Conservation (phyloP, 257 asterid genomes). For the Salvia splendens region DNA sequence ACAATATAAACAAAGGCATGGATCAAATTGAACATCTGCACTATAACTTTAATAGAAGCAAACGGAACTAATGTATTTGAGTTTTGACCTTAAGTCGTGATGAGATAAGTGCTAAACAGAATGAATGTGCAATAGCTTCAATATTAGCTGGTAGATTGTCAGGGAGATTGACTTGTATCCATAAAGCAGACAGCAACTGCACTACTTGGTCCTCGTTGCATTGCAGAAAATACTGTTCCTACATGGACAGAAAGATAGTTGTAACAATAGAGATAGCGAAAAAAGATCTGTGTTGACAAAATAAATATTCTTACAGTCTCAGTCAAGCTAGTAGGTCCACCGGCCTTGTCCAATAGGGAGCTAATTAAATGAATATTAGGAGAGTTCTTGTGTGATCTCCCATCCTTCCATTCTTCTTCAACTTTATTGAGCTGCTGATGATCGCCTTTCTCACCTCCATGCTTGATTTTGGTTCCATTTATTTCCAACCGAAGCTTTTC, state of each 20-base stretch:
- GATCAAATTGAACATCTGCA: no score
- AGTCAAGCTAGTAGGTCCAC: constrained; percentile 58
- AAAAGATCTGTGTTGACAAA: not conserved
- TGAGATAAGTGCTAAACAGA: constrained; percentile 70
- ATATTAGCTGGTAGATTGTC: constrained; percentile 83
- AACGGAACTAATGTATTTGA: not conserved
- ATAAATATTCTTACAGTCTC: constrained; percentile 57
- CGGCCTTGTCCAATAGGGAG: constrained; percentile 66
- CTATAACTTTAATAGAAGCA: not conserved
- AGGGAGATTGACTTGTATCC: constrained; percentile 78
- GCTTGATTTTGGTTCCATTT: constrained; percentile 48
- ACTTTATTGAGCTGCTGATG: constrained; percentile 44
- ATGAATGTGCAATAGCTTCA: constrained; percentile 94
- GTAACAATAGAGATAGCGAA: not conserved
- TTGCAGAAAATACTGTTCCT: constrained; percentile 74
- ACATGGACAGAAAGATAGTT: constrained; percentile 33
- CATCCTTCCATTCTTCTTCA: constrained; percentile 73
- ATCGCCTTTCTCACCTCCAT: constrained; percentile 53
- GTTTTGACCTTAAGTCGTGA: constrained; percentile 63
- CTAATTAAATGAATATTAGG: constrained; percentile 76
- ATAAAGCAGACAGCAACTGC: constrained; percentile 81
- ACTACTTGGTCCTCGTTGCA: constrained; percentile 84
- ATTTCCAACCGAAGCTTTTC: constrained; percentile 90
- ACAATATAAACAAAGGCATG: no score
- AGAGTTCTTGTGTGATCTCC: constrained; percentile 63